Conservation (phyloP, 2,329 filamentous ascomycete genomes). For the Fusarium verrucosum region DNA sequence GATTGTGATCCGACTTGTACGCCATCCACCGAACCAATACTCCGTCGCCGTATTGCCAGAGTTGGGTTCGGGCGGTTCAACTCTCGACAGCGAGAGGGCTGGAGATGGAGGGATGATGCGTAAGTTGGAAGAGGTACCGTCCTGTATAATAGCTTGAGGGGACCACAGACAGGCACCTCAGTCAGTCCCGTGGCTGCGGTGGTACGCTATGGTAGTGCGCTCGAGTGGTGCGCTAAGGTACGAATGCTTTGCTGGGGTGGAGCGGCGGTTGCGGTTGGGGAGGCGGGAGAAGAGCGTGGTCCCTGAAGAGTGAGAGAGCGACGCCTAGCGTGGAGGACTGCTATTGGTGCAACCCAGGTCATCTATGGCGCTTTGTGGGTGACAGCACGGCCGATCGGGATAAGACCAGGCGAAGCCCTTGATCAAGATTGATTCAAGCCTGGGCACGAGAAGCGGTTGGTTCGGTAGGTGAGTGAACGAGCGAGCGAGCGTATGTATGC, state of each 20-base stretch:
- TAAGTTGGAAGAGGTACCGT: no score
- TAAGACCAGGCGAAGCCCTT: not conserved
- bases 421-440: not conserved
- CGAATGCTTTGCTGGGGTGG: slow-evolving; percentile 41
- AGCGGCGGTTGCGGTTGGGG: slow-evolving; percentile 34
- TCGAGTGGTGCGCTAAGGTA: slow-evolving; percentile 36
- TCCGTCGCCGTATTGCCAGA: slow-evolving; percentile 31
- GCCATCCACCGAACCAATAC: slow-evolving; percentile 40
- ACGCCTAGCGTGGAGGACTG: slow-evolving; percentile 46
- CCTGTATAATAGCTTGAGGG: slow-evolving; percentile 40
- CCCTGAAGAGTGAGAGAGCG: slow-evolving; percentile 29
- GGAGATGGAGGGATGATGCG: slow-evolving; percentile 43
- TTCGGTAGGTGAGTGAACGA: not conserved
- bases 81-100: slow-evolving; percentile 36
- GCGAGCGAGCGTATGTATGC: not conserved
- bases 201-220: slow-evolving; percentile 32
- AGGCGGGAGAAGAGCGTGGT: slow-evolving; percentile 31
- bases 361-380: slow-evolving; percentile 18
- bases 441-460: not conserved
- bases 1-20: slow-evolving; percentile 20
- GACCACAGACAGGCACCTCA: no score
- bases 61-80: slow-evolving; percentile 28
- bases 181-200: slow-evolving; percentile 31
- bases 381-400: not conserved
- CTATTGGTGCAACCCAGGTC: slow-evolving; percentile 45